Base-by-base conservation (phyloP, 2,329 filamentous ascomycete species). In the Eutypella sp. region DNA sequence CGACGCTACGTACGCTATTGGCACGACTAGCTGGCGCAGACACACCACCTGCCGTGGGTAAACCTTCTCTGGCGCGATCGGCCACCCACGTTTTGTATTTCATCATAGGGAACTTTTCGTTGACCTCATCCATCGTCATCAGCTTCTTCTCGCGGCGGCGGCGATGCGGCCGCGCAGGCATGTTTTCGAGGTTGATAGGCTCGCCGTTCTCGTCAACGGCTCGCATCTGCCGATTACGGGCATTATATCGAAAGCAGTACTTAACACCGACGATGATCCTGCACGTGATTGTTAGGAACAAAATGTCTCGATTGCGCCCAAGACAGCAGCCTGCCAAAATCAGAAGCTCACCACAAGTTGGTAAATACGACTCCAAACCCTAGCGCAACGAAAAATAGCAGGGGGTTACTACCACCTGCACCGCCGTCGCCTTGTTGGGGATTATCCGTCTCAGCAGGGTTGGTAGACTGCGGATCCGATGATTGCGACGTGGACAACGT, bases 221-320 rank as follows among this genome's bases (percentile, higher is more conserved):
- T 57, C 89, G 83, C 60, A 89, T 72, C 50, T 85, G 83, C 42
- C 93, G 85, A 63, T 95, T 95, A 48, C 93, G 85, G 57, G 93
- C 91, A 68, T 97, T 97, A 68, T 99, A 97, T 58, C 93, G 81
- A 70, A 99, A 99, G 71, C 93, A 99, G 68, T 99, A 99, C 72
- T 99, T 99, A 50, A 99, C 93, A 57, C 93, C 93, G 50, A 99
- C 93, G 58, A 99, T 99, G 60, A 99, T 99, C 93, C 93, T 99
- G 19, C 19, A 60, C 44, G 36, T 11, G 44, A 15, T 47, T 33
- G 54, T 66, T 56, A 66, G 56, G 24, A 48, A 50, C 47, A 40
- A 23, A 4, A 4, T 9, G n/a, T 22, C 44, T 34, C 18, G 16
- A 19, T 16, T 29, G 7, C 2, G 5, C 4, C n/a, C 4, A 15